Evolutionary conservation across 768 basidiomycete species (phyloP).

Genomic region (Phlebiopsis flavidoalba): DNA sequence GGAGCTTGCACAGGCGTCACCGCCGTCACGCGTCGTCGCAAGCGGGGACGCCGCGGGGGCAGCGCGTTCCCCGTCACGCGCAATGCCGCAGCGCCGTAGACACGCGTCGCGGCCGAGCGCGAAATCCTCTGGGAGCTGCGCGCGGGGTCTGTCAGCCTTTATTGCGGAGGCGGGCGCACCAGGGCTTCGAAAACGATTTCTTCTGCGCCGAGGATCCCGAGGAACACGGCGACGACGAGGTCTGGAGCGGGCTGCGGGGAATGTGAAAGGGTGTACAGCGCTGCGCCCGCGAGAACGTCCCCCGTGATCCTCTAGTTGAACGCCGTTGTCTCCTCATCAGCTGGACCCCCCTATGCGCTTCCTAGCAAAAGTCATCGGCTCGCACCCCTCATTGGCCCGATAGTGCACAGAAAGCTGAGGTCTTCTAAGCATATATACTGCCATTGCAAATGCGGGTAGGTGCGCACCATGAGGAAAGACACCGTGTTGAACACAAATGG

Average conservation of each 20-base stretch:
- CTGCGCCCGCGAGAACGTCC: constrained; percentile 20
- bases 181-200: constrained; percentile 20
- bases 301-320: constrained; percentile 27
- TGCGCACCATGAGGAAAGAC: constrained; percentile 20
- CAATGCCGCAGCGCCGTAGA: constrained; percentile 22
- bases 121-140: constrained; percentile 27
- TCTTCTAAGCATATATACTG: not conserved
- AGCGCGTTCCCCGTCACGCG: constrained; percentile 22
- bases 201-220: constrained; percentile 25
- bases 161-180: constrained; percentile 8
- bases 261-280: constrained; percentile 14
- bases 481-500: constrained; percentile 22
- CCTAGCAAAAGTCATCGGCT: constrained; percentile 22
- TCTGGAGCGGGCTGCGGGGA: constrained; percentile 6
- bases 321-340: constrained; percentile 12
- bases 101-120: constrained; percentile 25
- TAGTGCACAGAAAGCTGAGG: constrained; percentile 25
- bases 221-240: constrained; percentile 24
- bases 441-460: not conserved
- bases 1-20: constrained; percentile 1
- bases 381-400: constrained; percentile 24
- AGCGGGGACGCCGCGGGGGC: constrained; percentile 10
- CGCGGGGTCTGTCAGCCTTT: not conserved
- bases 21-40: not conserved
- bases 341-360: not conserved